Base-by-base conservation (phyloP, 371 early-diverging fungal genomes). In the Dinochytrium kinnereticum region DNA sequence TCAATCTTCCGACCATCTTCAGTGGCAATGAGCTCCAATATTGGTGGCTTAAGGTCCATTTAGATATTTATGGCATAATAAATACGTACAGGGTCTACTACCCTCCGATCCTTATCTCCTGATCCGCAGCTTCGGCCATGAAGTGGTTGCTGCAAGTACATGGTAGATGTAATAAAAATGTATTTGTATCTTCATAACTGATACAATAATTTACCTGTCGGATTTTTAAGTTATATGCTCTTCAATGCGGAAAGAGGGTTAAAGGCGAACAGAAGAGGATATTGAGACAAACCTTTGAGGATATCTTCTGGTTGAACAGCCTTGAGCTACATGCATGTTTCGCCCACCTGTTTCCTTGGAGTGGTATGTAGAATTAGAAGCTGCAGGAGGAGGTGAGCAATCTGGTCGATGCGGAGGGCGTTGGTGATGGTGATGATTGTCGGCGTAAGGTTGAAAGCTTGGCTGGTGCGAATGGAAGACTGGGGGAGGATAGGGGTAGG, bases 131-230 rank as follows among this genome's bases (percentile, higher is more conserved):
- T 15, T 15, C 55, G 13, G 5, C n/a, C 55, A 5, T 53, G 55
- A n/a, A 53, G 26, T n/a, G 55, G 55, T 13, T 53, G 55, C 55
- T 53, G 26, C n/a, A n/a, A n/a, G n/a, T n/a, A n/a, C n/a, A n/a
- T n/a, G n/a, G n/a, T n/a, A n/a, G n/a, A n/a, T n/a, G n/a, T n/a
- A n/a, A n/a, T n/a, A n/a, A n/a, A n/a, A n/a, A n/a, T n/a, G n/a
- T n/a, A n/a, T n/a, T n/a, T n/a, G n/a, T n/a, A n/a, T n/a, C n/a
- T n/a, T n/a, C n/a, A n/a, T n/a, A n/a, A n/a, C n/a, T n/a, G 10
- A 21, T 44, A 21, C 49, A 13, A 21, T 44, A 13, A 44, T 44
- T 44, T 21, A 44, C 49, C 49, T 44, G 49, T 10, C 49, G 49
- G 21, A 44, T 44, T 21, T 44, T 44, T 21, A 44, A 44, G 49